Evolutionary conservation across 805 yeast species (phyloP).

Genomic region (Saturnispora diversa): DNA sequence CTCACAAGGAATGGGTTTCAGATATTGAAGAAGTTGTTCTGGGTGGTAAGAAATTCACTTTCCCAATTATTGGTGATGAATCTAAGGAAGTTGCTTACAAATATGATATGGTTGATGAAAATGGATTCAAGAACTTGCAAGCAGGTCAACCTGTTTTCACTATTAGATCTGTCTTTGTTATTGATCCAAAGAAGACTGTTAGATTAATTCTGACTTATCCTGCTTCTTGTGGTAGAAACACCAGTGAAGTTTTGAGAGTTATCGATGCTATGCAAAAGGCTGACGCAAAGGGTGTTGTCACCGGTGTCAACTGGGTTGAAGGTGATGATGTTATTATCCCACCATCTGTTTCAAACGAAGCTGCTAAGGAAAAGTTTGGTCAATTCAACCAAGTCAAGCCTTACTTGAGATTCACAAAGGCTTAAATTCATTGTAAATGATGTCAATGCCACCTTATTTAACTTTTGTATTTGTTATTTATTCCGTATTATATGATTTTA

Average conservation of each 20-base stretch:
- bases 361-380: conserved; percentile 75
- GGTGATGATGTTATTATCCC: conserved; percentile 93
- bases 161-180: conserved; percentile 85
- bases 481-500: no score
- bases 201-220: conserved; percentile 85
- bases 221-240: conserved; percentile 90
- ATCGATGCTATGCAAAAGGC: conserved; percentile 81
- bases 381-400: conserved; percentile 82
- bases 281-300: conserved; percentile 75
- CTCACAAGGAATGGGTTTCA: conserved; percentile 79
- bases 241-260: conserved; percentile 85
- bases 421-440: conserved; percentile 8
- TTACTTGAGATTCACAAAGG: conserved; percentile 64
- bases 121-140: conserved; percentile 61
- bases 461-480: no score
- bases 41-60: conserved; percentile 60
- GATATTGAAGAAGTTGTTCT: conserved; percentile 81
- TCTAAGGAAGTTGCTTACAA: conserved; percentile 76
- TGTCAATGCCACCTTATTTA: no score
- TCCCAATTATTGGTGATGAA: conserved; percentile 88
- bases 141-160: conserved; percentile 72
- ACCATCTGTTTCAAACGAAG: conserved; percentile 73
- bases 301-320: conserved; percentile 85
- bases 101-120: conserved; percentile 84
- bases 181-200: conserved; percentile 84